Conservation (phyloP, 2,329 filamentous ascomycete genomes). For the Botrytis sinoallii region DNA sequence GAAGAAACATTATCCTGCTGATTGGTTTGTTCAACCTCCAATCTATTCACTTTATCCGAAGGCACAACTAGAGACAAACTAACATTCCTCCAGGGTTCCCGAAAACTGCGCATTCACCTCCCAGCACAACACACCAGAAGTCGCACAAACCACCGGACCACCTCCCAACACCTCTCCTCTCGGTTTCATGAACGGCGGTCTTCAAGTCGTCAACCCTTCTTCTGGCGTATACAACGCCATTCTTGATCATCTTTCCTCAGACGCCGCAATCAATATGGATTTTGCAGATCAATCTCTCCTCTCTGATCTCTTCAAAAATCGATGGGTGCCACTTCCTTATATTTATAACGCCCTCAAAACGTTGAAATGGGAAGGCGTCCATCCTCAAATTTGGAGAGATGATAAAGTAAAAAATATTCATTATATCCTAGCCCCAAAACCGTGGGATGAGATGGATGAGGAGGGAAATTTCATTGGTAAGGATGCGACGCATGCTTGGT, state of each 20-base stretch:
- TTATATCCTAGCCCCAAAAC: conserved; percentile 60
- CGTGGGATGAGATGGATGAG: conserved; percentile 53
- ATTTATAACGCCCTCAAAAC: conserved; percentile 63
- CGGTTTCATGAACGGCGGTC: conserved; percentile 54
- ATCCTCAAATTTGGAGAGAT: conserved; percentile 56
- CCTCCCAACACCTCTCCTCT: conserved; percentile 48
- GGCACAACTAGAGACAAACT: background rate
- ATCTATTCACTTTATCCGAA: background rate
- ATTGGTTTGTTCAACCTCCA: conserved; percentile 54
- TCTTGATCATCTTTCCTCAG: conserved; percentile 47
- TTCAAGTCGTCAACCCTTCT: conserved; percentile 56
- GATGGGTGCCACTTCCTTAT: conserved; percentile 59
- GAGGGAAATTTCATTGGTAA: conserved; percentile 42
- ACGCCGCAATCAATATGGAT: conserved; percentile 46
- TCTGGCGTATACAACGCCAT: conserved; percentile 49
- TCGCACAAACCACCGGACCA: conserved; percentile 46
- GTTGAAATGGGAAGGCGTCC: conserved; percentile 51
- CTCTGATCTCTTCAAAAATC: conserved; percentile 51
- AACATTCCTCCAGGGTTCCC: conserved; percentile 41
- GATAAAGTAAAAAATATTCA: conserved; percentile 58
- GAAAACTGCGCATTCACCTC: conserved; percentile 57
- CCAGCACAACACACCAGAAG: conserved; percentile 48
- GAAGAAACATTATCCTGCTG: conserved; percentile 72
- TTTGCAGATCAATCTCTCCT: conserved; percentile 61
- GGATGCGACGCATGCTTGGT: conserved; percentile 54